Evolutionary conservation across 2,329 filamentous ascomycete genomes (phyloP), one percentile per base, ranked within the genome.

Genomic region (Periconia macrospinosa): DNA sequence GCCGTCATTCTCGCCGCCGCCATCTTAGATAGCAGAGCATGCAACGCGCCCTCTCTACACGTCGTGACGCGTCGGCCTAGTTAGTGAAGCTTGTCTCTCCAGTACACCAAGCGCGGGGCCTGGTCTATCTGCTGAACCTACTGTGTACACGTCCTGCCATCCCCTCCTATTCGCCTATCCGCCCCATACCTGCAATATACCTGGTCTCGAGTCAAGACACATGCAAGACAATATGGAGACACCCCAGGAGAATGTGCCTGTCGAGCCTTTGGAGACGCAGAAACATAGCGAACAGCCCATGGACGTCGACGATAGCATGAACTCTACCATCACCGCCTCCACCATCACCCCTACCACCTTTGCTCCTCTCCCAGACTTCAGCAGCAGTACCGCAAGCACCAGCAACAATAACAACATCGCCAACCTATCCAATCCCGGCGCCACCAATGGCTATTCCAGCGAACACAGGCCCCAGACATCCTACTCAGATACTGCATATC

Each of bases 401-500:
- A 57, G 60, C 55, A 63, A 64, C 51, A 62, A 74, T 35, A 60
- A 66, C 43, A 69, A 70, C 35, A 64, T 71, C 41, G 69, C 74
- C 52, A 77, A 78, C 49, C 73, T 78, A 57, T 58, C 67, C 19
- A 58, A 59, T 43, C 60, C 52, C 58, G 57, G 55, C 47, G 41
- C 49, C 53, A 66, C 55, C 59, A 67, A 60, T 47, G 59, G 61
- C 55, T 65, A 65, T 51, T 74, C 71, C 54, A 77, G 79, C 67
- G 73, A 78, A 60, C 75, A 76, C 20, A 77, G 80, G 15, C 81
- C 83, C 49, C 81, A 81, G 41, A 81, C 79, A 3, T 79, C 77
- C n/a, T 81, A 81, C 71, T 81, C 78, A 40, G 79, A 81, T 68
- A 81, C 78, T 8, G 72, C 71, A 44, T 74, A 78, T 56, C 71